phyloP scores from a whole-genome alignment of 1,284 basidiomycete species.

The Marasmius sp. region DNA sequence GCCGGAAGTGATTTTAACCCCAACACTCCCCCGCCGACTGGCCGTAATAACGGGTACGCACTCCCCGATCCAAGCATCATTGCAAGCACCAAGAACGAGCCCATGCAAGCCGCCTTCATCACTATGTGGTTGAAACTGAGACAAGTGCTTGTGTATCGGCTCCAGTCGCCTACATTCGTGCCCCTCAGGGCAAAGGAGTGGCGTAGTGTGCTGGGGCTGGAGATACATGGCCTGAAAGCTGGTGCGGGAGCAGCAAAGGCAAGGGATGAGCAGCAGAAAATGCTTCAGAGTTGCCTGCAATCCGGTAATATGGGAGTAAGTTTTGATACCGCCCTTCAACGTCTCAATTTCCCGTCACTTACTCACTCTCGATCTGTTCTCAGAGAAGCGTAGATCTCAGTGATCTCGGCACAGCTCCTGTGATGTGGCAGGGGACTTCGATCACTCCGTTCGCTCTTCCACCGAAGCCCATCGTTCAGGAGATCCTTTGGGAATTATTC shows the following conservation, averaged over 20 bases:
- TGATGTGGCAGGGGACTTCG: neutral
- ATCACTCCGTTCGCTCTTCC: neutral
- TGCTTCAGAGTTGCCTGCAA: neutral
- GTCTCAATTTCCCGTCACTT: neutral
- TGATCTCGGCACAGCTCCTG: neutral
- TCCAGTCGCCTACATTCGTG: neutral
- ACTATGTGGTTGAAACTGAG: neutral
- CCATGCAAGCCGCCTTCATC: neutral
- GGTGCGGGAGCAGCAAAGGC: neutral
- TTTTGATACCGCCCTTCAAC: neutral
- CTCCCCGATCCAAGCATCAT: constrained; percentile 3
- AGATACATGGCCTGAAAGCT: neutral
- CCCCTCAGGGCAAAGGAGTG: neutral
- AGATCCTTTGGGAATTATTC: neutral
- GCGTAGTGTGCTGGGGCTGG: neutral
- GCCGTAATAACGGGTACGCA: neutral
- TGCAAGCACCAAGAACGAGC: neutral
- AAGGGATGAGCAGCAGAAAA: neutral
- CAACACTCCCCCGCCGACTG: neutral
- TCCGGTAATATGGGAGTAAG: neutral
- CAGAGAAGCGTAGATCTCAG: neutral
- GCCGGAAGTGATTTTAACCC: neutral
- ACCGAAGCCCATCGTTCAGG: neutral
- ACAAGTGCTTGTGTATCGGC: neutral
- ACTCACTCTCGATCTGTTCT: no score